Conservation (phyloP, 1,139 yeast genomes). For the Insectozyma bohioensis region DNA sequence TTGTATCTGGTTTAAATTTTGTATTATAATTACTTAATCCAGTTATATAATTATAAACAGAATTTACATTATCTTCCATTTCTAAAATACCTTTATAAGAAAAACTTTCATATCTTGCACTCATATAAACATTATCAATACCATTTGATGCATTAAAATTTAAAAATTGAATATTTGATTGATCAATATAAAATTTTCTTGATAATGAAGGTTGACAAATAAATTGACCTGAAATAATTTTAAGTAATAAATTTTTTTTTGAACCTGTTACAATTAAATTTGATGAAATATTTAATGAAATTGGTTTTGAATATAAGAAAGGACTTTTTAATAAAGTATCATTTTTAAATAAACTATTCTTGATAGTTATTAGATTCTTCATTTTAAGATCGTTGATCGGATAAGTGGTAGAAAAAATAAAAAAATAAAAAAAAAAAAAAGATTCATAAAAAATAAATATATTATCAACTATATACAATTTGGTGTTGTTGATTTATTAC, state of each 20-base stretch:
- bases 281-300: constrained; percentile 21
- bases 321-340: constrained; percentile 12
- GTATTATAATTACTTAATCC: constrained; percentile 50
- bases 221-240: constrained; percentile 36
- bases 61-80: constrained; percentile 72
- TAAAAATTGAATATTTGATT: constrained; percentile 34
- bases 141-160: constrained; percentile 59
- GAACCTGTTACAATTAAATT: constrained; percentile 32
- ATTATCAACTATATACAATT: no score
- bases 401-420: no score
- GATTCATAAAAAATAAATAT: no score
- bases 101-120: constrained; percentile 85
- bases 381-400: no score
- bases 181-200: constrained; percentile 39
- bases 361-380: constrained; percentile 9
- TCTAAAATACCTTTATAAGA: constrained; percentile 52
- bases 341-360: constrained; percentile 15
- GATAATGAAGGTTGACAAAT: constrained; percentile 54
- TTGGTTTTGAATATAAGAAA: constrained; percentile 21
- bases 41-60: constrained; percentile 59
- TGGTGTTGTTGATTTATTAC: no score
- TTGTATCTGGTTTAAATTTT: constrained; percentile 19
- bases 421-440: no score
- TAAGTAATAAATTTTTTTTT: constrained; percentile 33
- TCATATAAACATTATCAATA: constrained; percentile 69